Evolutionary conservation across 1,284 basidiomycete genomes (phyloP), one percentile per base, ranked within the genome.

Genomic region (Ustilago shanxiensis): DNA sequence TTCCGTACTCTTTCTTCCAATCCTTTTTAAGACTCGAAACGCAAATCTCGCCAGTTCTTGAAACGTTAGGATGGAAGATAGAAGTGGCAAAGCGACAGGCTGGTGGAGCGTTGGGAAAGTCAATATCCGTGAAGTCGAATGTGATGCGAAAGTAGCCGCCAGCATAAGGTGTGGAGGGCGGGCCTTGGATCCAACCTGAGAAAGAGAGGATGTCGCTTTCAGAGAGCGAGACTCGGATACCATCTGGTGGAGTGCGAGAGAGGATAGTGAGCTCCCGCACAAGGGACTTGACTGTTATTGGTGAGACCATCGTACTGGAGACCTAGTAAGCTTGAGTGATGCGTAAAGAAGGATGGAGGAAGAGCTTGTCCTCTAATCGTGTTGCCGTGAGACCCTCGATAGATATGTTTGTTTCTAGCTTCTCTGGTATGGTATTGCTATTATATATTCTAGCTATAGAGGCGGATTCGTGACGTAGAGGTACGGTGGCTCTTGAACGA

Each of bases 11-110:
- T 20, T 92, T 90, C 86, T 94, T 92, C 95, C 95, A 98, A 82
- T 95, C 94, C 87, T 97, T 98, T 89, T 98, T 98, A 29, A 98
- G 88, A 5, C 95, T 98, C 87, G 95, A 95, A 11, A 98, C 95
- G 87, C 95, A 98, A 79, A 98, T 98, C 87, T 97, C 95, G 33
- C 95, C 95, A 0, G 89, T 86, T 31, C 90, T 89, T 0, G 94
- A 95, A 29, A 98, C 94, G 83, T 98, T 98, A 0, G 95, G 95
- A 83, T 98, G 95, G 87, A 98, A 98, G 71, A 98, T 95, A 95
- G 59, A 60, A 11, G 76, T 74, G 14, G 44, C 54, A 44, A 71
- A 78, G 1, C 45, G 54, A 39, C 64, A 74, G 1, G 31, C 57
- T 0, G 79, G 80, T 3, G 80, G 79, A 5, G 31, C 45, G 14